Evolutionary conservation across 108 stramenopile species (phyloP).

Genomic region (Bacterosira constricta): DNA sequence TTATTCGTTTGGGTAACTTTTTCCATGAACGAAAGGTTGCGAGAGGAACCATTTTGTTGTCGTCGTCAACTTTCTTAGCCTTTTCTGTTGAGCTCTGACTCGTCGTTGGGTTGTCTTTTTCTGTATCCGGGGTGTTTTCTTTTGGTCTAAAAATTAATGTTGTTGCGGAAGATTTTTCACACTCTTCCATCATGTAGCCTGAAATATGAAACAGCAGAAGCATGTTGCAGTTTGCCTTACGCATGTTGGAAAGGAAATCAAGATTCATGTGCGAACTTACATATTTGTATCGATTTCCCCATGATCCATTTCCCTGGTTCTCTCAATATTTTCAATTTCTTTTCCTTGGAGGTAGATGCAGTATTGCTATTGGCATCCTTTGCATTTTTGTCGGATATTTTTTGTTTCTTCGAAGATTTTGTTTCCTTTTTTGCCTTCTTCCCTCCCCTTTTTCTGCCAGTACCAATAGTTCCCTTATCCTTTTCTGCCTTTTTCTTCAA

Average conservation of each 20-base stretch:
- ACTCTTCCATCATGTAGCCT: conserved; percentile 43
- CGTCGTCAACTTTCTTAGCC: neutral
- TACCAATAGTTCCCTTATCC: neutral
- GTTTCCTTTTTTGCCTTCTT: conserved; percentile 17
- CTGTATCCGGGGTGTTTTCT: neutral
- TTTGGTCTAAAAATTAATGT: conserved; percentile 23
- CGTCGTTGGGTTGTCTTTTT: neutral
- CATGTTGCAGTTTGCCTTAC: neutral
- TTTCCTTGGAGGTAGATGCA: conserved; percentile 14
- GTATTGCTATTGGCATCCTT: conserved; percentile 2
- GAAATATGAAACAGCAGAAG: neutral
- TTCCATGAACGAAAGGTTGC: conserved; percentile 52
- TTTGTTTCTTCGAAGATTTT: conserved; percentile 19
- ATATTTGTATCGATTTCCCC: conserved; percentile 47
- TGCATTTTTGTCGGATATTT: conserved; percentile 15
- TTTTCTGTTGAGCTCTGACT: neutral
- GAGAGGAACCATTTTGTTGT: conserved; percentile 21
- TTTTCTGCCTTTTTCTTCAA: conserved; percentile 23
- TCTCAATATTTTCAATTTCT: conserved; percentile 37
- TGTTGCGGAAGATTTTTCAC: conserved; percentile 16
- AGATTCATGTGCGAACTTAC: neutral
- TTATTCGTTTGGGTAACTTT: conserved; percentile 53
- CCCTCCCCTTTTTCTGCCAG: conserved; percentile 3
- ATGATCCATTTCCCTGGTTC: conserved; percentile 44
- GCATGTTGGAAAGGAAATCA: neutral